Evolutionary conservation across 805 yeast species (phyloP).

Genomic region (Ogataea polymorpha): DNA sequence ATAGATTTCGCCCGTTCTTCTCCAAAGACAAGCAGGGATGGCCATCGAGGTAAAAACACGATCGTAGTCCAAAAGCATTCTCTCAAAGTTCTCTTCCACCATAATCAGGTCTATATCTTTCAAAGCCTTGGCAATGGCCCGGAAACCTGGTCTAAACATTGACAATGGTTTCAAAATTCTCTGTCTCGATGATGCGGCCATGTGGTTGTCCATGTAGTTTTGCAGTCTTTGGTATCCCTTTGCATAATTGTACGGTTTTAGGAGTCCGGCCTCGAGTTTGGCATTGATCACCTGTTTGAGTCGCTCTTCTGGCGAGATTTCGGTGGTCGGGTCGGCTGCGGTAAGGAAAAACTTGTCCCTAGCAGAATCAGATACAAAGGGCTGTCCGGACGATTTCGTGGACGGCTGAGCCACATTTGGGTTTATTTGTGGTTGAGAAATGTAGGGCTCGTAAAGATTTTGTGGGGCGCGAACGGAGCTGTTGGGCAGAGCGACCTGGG

Average conservation of each 20-base stretch:
- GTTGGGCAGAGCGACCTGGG: conserved; percentile 14
- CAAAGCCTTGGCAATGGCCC: conserved; percentile 86
- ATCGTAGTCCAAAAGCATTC: conserved; percentile 90
- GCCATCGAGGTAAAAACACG: conserved; percentile 97
- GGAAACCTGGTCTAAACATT: conserved; percentile 85
- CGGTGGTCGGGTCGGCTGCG: conserved; percentile 96
- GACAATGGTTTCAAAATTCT: conserved; percentile 83
- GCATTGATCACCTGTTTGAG: conserved; percentile 92
- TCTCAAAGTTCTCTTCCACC: conserved; percentile 91
- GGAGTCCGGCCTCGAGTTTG: conserved; percentile 85
- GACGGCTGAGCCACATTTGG: conserved; percentile 1
- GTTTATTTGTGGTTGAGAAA: conserved; percentile 6
- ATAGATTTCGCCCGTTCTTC: conserved; percentile 94
- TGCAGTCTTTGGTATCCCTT: conserved; percentile 89
- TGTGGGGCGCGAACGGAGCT: conserved; percentile 14
- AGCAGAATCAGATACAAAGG: conserved; percentile 66
- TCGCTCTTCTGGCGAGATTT: conserved; percentile 89
- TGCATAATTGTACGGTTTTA: conserved; percentile 92
- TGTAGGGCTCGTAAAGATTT: conserved; percentile 4
- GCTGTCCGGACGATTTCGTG: conserved; percentile 14
- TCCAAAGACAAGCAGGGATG: conserved; percentile 95
- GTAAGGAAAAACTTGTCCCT: conserved; percentile 90
- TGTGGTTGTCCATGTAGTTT: conserved; percentile 86
- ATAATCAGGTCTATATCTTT: conserved; percentile 88
- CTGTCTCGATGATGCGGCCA: conserved; percentile 80